Conservation (phyloP, 1,139 yeast genomes). For the Citeromyces hawaiiensis region DNA sequence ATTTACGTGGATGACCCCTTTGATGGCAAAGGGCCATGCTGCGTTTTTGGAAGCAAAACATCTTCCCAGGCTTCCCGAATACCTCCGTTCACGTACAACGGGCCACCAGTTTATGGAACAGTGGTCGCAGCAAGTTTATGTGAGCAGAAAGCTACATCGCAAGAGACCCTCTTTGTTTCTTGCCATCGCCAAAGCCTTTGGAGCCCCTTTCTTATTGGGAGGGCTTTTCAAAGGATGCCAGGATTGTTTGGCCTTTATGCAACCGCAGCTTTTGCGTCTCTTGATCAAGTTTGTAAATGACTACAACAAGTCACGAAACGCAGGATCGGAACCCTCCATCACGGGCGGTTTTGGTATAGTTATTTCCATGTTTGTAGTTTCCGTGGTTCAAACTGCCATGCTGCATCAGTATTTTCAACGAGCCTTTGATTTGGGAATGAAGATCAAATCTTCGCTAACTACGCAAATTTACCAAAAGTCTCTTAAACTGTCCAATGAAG, state of each 20-base stretch:
- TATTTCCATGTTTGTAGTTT: slow-evolving; percentile 67
- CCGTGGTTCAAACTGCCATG: slow-evolving; percentile 71
- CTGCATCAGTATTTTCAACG: slow-evolving; percentile 91
- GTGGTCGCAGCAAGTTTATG: slow-evolving; percentile 36
- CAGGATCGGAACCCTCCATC: slow-evolving; percentile 34
- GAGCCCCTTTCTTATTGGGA: slow-evolving; percentile 52
- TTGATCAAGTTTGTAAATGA: slow-evolving; percentile 77
- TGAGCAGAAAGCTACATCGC: slow-evolving; percentile 13
- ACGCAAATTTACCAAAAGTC: slow-evolving; percentile 74
- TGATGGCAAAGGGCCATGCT: slow-evolving; percentile 76
- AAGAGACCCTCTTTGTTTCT: slow-evolving; percentile 50
- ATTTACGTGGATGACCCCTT: slow-evolving; percentile 84
- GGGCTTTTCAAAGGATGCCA: slow-evolving; percentile 69
- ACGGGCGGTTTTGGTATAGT: slow-evolving; percentile 80
- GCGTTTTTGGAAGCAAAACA: slow-evolving; percentile 66
- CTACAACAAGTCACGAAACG: slow-evolving; percentile 32
- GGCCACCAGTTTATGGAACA: slow-evolving; percentile 35
- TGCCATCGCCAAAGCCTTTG: slow-evolving; percentile 60
- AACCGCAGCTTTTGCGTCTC: slow-evolving; percentile 72
- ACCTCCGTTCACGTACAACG: slow-evolving; percentile 39
- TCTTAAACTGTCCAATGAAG: slow-evolving; percentile 69
- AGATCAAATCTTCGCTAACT: slow-evolving; percentile 68
- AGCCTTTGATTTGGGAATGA: slow-evolving; percentile 84
- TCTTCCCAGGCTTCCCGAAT: slow-evolving; percentile 67
- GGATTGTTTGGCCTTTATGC: slow-evolving; percentile 73